These are phyloP conservation scores for Pseudozyma sp. DNA, from an alignment of 1,284 basidiomycete species.

Conservation along the genomic window DNA sequence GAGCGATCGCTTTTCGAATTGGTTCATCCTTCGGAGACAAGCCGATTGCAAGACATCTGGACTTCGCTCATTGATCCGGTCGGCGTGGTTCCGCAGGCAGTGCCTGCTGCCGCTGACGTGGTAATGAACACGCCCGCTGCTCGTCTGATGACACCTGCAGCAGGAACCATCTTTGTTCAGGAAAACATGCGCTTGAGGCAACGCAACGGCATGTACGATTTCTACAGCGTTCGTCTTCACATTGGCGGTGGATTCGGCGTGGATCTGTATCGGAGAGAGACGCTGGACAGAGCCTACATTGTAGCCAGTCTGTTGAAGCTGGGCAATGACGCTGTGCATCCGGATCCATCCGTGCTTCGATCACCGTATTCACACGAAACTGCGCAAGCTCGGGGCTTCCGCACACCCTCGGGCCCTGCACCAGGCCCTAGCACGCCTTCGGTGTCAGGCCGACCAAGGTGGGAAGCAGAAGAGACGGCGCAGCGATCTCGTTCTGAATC, in stretches of 20 bases:
- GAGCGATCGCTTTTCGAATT: conserved; percentile 52
- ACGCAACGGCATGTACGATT: conserved; percentile 51
- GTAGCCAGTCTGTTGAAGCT: conserved; percentile 57
- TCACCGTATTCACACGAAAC: conserved; percentile 39
- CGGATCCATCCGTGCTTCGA: conserved; percentile 40
- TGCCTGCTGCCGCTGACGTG: conserved; percentile 42
- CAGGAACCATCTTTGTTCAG: conserved; percentile 58
- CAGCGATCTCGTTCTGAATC: conserved; percentile 22
- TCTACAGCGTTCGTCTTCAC: conserved; percentile 56
- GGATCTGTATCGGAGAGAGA: conserved; percentile 55
- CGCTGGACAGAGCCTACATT: conserved; percentile 56
- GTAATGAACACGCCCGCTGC: conserved; percentile 41
- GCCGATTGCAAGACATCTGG: conserved; percentile 48
- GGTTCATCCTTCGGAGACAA: conserved; percentile 52
- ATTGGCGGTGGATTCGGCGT: conserved; percentile 58
- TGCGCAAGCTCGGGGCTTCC: conserved; percentile 25
- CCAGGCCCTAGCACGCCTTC: not conserved
- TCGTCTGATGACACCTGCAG: conserved; percentile 50
- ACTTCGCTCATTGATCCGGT: conserved; percentile 50
- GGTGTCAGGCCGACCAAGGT: not conserved
- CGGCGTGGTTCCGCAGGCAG: conserved; percentile 43
- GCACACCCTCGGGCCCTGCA: conserved; percentile 21
- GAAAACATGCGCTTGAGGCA: conserved; percentile 55
- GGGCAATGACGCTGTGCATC: conserved; percentile 55
- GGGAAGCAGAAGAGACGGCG: conserved; percentile 7